Evolutionary conservation across 2,329 filamentous ascomycete genomes (phyloP), one percentile per base, ranked within the genome.

Genomic region (Dactylellina parvicollis): DNA sequence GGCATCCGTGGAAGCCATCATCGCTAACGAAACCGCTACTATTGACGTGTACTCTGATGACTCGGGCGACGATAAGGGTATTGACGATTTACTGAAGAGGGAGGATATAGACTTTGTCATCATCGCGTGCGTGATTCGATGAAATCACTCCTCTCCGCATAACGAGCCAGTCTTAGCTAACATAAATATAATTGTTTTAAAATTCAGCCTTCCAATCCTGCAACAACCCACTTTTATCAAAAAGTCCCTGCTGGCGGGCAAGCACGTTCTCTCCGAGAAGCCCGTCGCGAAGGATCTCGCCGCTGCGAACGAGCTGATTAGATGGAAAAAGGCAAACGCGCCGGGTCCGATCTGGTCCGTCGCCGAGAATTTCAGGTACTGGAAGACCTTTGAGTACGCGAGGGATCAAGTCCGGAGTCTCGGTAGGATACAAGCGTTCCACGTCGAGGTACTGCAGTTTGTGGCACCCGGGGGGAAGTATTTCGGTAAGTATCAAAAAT

Each of bases 351-450:
- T 47, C 78, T 87, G 87, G 81, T 83, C 83, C 12, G 84, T 93
- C 2, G 90, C 89, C 0, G 91, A 93, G 80, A 92, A 93, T 80
- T 90, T 87, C 78, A 85, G 90, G 55, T 92, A 87, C 81, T 80
- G 86, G 62, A 82, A 85, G 28, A 82, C 83, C 9, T 87, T 87
- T 77, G 67, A 80, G 10, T 85, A 85, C 76, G 89, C 83, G 0
- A 81, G 82, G 0, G 76, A 83, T 61, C 81, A 85, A 75, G 80
- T 86, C 7, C 79, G 83, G 72, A 80, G 83, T 50, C 81, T 89
- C 1, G 87, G 87, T 9, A 83, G 83, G 72, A 79, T 88, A 1
- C 80, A 86, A 1, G 81, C 84, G 12, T 89, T 90, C 79, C 81
- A 82, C 14, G 79, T 84, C 3, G 80, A 83, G 34, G 78, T 84